Base-by-base conservation (phyloP, 805 yeast species). In the Cyberlindnera mrakii region DNA sequence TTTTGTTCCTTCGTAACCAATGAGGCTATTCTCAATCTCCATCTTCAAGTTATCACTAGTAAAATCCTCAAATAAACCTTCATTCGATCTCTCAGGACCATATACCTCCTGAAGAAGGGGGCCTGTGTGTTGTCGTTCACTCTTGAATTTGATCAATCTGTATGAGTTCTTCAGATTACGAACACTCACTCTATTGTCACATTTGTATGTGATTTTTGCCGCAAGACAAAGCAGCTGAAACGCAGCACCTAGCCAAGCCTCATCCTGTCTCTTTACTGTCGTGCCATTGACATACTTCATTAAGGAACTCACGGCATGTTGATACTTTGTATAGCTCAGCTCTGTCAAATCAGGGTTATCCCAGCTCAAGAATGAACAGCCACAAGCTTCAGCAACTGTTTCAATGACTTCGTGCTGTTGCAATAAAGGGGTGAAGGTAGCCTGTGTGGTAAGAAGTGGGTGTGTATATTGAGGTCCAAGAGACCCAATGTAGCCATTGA, bases 401-500 rank as follows among this genome's bases (percentile, higher is more conserved):
- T 58, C 53, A 35, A 68, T 45, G 6, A 62, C 50, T 3, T 52
- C 43, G 36, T 66, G 67, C 11, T 48, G 46, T 4, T 7, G 29
- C 6, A 66, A 63, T 7, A 62, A 59, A 1, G 72, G 71, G 1
- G 70, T 52, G 46, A 70, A 70, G 1, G 70, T 64, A 0, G 70
- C 65, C 1, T 60, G 61, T 0, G 74, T 70, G 10, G 71, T 67
- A 6, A 71, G 50, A 13, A 57, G 51, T 2, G 66, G 64, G 45
- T 69, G 73, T 0, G 74, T 64, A 32, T 63, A 52, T 44, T 70
- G 73, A 1, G 75, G 72, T 1, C 71, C 67, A 9, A 70, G 55
- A 3, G 68, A 54, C 6, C 64, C 63, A 46, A 72, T 62, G 47
- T 70, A 71, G 2, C 69, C 70, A 35, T 64, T 60, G 6, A 64